Percentiles rank a stretch among this genome's conserved stretches.
Evolutionary conservation across 768 basidiomycete species (phyloP).

Genomic region (Mycena leptocephala): DNA sequence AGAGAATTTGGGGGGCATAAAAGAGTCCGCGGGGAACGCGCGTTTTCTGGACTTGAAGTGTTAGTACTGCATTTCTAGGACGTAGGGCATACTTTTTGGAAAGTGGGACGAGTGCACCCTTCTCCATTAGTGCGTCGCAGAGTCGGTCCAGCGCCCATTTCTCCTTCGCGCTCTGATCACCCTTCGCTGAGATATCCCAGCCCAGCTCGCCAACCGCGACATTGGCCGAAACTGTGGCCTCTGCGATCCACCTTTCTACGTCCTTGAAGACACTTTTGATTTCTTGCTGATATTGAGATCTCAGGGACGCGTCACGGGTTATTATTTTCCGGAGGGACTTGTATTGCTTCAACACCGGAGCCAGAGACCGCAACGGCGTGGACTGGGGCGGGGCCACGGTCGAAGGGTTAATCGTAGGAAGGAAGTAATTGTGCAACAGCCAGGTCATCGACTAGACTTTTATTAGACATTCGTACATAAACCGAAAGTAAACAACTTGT

Average conservation of each 20-base stretch:
- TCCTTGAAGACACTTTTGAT: constrained; percentile 69
- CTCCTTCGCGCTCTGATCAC: constrained; percentile 70
- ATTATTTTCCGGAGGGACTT: constrained; percentile 77
- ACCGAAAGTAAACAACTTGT: constrained; percentile 1
- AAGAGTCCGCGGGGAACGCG: constrained; percentile 54
- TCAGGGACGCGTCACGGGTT: constrained; percentile 77
- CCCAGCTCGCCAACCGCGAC: constrained; percentile 62
- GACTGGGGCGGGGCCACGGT: constrained; percentile 49
- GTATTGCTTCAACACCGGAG: constrained; percentile 82
- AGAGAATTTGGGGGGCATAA: constrained; percentile 67
- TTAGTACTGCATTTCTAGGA: constrained; percentile 63
- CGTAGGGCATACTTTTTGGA: constrained; percentile 78
- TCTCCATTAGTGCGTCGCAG: constrained; percentile 76
- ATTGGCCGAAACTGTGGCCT: constrained; percentile 77
- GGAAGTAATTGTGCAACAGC: constrained; percentile 89
- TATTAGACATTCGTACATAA: constrained; percentile 14
- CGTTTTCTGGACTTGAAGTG: constrained; percentile 66
- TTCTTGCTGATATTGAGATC: constrained; percentile 64
- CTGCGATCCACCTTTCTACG: constrained; percentile 85
- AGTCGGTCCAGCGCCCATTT: constrained; percentile 79
- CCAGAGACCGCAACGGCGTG: constrained; percentile 67
- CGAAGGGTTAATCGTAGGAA: constrained; percentile 79
- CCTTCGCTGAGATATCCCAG: constrained; percentile 58
- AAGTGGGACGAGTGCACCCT: constrained; percentile 85
- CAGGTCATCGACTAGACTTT: constrained; percentile 80